A percentile compares a stretch with the other conserved stretches of the same genome.
These are phyloP conservation scores for Pyrus hybrid DNA, from an alignment of 331 rosid genomes.

Conservation along the genomic window DNA sequence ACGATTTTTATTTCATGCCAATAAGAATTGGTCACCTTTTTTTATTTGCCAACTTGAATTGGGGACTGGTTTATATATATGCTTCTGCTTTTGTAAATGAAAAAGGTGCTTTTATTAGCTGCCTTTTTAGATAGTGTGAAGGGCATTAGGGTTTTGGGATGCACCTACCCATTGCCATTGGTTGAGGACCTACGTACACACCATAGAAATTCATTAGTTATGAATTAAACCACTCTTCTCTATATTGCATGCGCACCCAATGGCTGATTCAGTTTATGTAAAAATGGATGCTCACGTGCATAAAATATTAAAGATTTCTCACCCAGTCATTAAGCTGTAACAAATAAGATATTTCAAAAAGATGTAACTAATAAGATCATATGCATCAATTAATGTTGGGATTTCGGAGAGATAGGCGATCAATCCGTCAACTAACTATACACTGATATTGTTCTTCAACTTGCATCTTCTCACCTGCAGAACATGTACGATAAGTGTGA, in stretches of 20 bases:
- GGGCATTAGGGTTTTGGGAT: conserved; percentile 34
- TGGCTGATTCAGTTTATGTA: neutral
- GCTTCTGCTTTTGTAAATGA: conserved; percentile 34
- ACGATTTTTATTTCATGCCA: conserved; percentile 24
- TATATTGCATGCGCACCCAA: neutral
- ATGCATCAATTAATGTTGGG: too few relatives aligned
- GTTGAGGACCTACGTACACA: neutral
- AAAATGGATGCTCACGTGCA: neutral
- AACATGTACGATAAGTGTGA: too few relatives aligned
- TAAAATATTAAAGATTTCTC: neutral
- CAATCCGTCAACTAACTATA: too few relatives aligned
- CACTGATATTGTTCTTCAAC: too few relatives aligned
- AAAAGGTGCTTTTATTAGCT: conserved; percentile 21
- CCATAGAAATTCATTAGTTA: neutral
- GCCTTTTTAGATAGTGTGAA: conserved; percentile 18
- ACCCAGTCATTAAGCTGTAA: neutral
- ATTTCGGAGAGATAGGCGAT: too few relatives aligned
- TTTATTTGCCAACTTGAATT: conserved; percentile 24
- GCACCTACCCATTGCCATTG: neutral
- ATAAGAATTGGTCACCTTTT: conserved; percentile 26
- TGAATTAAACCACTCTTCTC: neutral
- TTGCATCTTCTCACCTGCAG: too few relatives aligned
- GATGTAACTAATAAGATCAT: too few relatives aligned
- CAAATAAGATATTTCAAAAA: neutral
- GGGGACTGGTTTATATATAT: conserved; percentile 21